phyloP scores from a whole-genome alignment of 139 green algal genomes.

The Axilococcus clingmanii region DNA sequence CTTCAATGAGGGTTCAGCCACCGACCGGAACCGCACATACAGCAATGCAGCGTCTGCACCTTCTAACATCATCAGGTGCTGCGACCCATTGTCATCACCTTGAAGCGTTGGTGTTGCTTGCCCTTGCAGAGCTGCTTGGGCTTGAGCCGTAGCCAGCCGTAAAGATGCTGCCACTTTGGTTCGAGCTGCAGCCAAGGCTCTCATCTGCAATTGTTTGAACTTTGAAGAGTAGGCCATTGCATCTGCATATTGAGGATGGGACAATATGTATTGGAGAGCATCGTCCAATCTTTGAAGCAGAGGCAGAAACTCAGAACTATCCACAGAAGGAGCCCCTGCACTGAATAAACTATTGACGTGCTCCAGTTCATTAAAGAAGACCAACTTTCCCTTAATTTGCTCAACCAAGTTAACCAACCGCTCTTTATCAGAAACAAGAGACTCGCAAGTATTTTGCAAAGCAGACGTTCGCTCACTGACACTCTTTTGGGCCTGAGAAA shows the following conservation, averaged over 20 bases:
- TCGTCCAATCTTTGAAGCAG: conserved; percentile 81
- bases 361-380: conserved; percentile 94
- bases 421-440: conserved; percentile 59
- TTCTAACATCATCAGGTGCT: conserved; percentile 60
- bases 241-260: conserved; percentile 86
- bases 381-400: conserved; percentile 59
- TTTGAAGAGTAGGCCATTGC: conserved; percentile 66
- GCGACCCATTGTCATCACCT: not conserved
- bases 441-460: conserved; percentile 54
- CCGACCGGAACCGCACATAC: conserved; percentile 87
- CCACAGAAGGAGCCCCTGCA: conserved; percentile 33
- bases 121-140: not conserved
- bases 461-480: conserved; percentile 39
- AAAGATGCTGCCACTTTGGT: conserved; percentile 59
- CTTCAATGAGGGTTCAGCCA: conserved; percentile 71
- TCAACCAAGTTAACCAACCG: conserved; percentile 46
- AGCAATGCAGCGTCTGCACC: conserved; percentile 75
- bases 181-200: conserved; percentile 59
- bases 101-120: not conserved
- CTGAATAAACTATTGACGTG: conserved; percentile 52
- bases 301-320: conserved; percentile 55
- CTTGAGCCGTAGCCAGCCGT: conserved; percentile 21
- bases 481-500: conserved; percentile 52
- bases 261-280: conserved; percentile 56
- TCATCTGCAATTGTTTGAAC: conserved; percentile 81